Evolutionary conservation across 768 basidiomycete genomes (phyloP), one percentile per base, ranked within the genome.

Genomic region (Lyophyllum atratum): DNA sequence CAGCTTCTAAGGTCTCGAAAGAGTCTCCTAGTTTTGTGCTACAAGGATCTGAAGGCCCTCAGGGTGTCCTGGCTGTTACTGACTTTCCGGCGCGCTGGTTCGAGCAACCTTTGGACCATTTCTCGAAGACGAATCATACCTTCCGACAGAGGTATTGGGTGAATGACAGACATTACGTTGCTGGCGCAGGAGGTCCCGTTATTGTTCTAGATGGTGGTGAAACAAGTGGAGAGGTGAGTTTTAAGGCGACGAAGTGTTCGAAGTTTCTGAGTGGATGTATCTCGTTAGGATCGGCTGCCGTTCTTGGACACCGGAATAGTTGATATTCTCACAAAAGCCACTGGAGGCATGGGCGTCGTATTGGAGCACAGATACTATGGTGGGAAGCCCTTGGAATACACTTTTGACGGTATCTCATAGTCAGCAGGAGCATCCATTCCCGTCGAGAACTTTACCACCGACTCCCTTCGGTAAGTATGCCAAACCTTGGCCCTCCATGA

Each of bases 61-160:
- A 52, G 62, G 44, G 45, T 64, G 55, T 49, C 50, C 28, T 31
- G 31, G 42, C 55, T 33, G 45, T 28, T 1, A 45, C 33, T 22
- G 78, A 81, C 34, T 89, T 89, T 68, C 75, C 74, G 14, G 80
- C 80, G 3, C 82, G 83, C 47, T 91, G 84, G 76, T 95, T 96
- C 73, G 71, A 80, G 53, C 95, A 98, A 66, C 93, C 91, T 2
- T 73, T 96, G 59, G 93, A 95, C 67, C 95, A 98, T 68, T 89
- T 90, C 62, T 74, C 80, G 60, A 76, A 76, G 33, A 68, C 75
- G 10, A 73, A 75, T 42, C 80, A 83, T 42, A 91, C 86, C 0
- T 98, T 92, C 73, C 73, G 80, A 50, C 95, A 98, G 67, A 82
- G 96, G 19, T 99, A 93, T 72, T 99, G 96, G 96, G 79, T 95